Percentiles rank a stretch among this genome's conserved stretches.
phyloP scores from a whole-genome alignment of 2,329 filamentous ascomycete genomes.

The Fusarium decemcellulare region DNA sequence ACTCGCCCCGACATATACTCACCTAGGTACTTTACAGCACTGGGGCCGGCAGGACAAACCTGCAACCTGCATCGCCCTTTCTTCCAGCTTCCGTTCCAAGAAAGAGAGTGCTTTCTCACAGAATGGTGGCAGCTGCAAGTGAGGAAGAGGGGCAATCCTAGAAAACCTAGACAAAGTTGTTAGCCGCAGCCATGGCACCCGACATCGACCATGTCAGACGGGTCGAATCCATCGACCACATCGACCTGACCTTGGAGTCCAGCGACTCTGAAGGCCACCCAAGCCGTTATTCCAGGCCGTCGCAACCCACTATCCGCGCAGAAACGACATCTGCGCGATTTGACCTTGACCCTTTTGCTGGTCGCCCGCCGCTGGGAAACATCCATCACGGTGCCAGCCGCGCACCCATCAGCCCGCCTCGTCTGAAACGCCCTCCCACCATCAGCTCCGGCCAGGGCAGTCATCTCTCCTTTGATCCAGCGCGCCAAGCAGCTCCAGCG shows the following conservation, averaged over 20 bases:
- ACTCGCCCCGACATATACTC: slow-evolving; percentile 18
- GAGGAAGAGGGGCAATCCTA: slow-evolving; percentile 45
- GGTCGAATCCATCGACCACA: slow-evolving; percentile 19
- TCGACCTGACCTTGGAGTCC: slow-evolving; percentile 40
- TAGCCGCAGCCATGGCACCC: slow-evolving; percentile 30
- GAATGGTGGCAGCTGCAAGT: slow-evolving; percentile 44
- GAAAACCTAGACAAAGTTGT: slow-evolving; percentile 43
- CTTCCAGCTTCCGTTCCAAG: slow-evolving; percentile 2
- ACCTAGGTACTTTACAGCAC: too few species aligned
- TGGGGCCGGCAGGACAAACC: slow-evolving; percentile 9
- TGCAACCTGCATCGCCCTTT: slow-evolving; percentile 8
- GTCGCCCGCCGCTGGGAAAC: slow-evolving; percentile 15
- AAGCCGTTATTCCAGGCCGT: slow-evolving; percentile 2
- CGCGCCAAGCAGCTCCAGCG: slow-evolving; percentile 3
- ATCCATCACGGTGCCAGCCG: slow-evolving; percentile 15
- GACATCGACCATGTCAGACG: background rate
- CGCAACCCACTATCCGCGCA: slow-evolving; percentile 1
- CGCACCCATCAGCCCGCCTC: slow-evolving; percentile 49
- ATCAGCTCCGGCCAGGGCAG: slow-evolving; percentile 17
- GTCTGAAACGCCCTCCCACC: slow-evolving; percentile 39
- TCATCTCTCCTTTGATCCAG: slow-evolving; percentile 11
- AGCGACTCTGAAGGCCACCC: slow-evolving; percentile 28
- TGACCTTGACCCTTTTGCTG: slow-evolving; percentile 18
- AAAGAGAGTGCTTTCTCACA: slow-evolving; percentile 19
- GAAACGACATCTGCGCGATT: slow-evolving; percentile 29